Base-by-base conservation (phyloP, 1,139 yeast genomes). In the Hyphopichia wangnamkhiaoensis region DNA sequence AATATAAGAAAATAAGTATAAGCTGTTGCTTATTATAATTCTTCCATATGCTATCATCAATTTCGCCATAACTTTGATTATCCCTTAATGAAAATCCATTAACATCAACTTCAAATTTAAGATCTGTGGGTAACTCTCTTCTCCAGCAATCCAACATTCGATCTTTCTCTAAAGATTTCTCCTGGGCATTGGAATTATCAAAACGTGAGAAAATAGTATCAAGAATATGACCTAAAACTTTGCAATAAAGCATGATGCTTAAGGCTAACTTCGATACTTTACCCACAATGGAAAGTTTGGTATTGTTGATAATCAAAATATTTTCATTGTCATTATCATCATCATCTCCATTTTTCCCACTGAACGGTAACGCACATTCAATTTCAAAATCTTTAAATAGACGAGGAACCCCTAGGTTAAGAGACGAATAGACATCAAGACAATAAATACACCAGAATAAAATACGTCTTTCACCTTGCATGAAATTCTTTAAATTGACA, bases 381-480 rank as follows among this genome's bases (percentile, higher is more conserved):
- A 88, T 80, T 56, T 87, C 95, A 52, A 79, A 79, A 57, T 87
- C 95, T 53, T 84, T 84, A 31, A 89, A 61, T 37, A 88, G 62
- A 46, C 95, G 68, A 4, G 96, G 95, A 21, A 88, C 88, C 34
- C 97, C 97, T 36, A 89, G 64, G 42, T 80, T 82, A 44, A 87
- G 75, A 2, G 93, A 80, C 17, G 89, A 72, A 56, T 86, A 87
- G 2, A 82, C 76, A 57, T 90, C 97, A 47, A 89, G 70, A 30
- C 84, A 74, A 58, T 87, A 89, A 31, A 84, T 78, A 47, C 89
- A 82, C 96, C 96, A 90, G 53, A 89, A 89, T 29, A 87, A 63
- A 35, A 88, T 75, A 54, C 95, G 78, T 44, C 96, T 72, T 54
- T 86, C 88, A 46, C 90, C 91, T 61, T 85, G 94, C 67, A 84